Evolutionary conservation across 345 rosid species (phyloP), one percentile per base, ranked within the genome.

Genomic region (Adansonia digitata): DNA sequence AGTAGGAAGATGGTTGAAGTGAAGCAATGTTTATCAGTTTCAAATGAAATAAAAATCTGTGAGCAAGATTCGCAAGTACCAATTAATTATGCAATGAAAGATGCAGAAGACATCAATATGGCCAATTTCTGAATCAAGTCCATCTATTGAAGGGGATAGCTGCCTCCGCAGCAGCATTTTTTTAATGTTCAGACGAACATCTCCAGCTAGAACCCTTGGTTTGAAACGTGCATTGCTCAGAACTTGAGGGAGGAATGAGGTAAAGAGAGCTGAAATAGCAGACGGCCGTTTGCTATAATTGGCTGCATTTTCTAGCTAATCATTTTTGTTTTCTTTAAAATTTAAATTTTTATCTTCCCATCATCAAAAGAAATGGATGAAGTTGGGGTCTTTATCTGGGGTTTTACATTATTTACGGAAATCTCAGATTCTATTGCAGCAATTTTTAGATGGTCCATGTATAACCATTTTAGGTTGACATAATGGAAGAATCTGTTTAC

Each of bases 321-420:
- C 45, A 26, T n/a, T n/a, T n/a, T n/a, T n/a, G n/a, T n/a, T n/a
- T n/a, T n/a, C n/a, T n/a, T n/a, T n/a, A n/a, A n/a, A n/a, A n/a
- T n/a, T n/a, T n/a, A n/a, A n/a, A n/a, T n/a, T n/a, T 71, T 45
- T 24, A 75, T n/a, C 15, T 71, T 59, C 72, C 80, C 80, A 73
- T 75, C 75, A 72, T 73, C 70, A 35, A 77, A 61, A 51, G 72
- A 65, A 27, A 5, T 52, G 71, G 55, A 42, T 34, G 69, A 65
- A 53, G 60, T 57, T 74, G 77, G 76, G 49, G 56, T 64, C 73
- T 65, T 81, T 43, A 12, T 72, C 85, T 73, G 85, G 76, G 91
- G 81, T 79, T 83, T 87, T n/a, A n/a, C 77, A 42, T 53, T 85
- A 84, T 85, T 87, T 85, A 70, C 62, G 43, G 80, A 81, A 84